A percentile compares a stretch with the other conserved stretches of the same genome.
These are phyloP conservation scores for Mitragyna speciosa DNA, from an alignment of 257 asterid species.

Conservation along the genomic window DNA sequence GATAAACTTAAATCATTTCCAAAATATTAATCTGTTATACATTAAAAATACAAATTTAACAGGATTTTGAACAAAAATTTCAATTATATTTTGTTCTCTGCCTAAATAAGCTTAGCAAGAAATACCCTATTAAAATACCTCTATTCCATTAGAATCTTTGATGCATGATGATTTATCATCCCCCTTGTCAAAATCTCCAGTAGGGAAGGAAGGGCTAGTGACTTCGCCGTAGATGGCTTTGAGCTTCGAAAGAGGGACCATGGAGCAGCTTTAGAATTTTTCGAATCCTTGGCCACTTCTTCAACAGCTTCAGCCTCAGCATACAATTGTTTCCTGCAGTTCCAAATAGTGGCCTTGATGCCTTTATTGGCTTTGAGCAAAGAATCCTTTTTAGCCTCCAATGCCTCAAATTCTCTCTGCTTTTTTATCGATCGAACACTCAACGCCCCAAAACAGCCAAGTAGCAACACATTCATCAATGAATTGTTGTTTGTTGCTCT, in stretches of 20 bases:
- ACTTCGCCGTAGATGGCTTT: too few species aligned
- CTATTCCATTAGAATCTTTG: constrained; percentile 45
- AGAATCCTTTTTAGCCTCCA: too few species aligned
- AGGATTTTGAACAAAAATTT: neutral
- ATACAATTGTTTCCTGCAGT: constrained; percentile 77
- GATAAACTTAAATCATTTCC: neutral
- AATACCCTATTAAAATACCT: neutral
- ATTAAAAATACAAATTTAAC: neutral
- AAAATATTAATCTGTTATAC: too few species aligned
- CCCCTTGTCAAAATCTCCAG: constrained; percentile 32
- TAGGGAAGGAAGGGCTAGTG: constrained; percentile 32
- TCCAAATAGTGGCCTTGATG: constrained; percentile 66
- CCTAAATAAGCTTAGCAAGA: neutral
- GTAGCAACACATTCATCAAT: too few species aligned
- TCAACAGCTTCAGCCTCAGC: constrained; percentile 58
- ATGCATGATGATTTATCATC: constrained; percentile 38
- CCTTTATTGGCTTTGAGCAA: too few species aligned
- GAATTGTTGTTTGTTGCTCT: constrained; percentile 59
- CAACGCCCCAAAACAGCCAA: too few species aligned
- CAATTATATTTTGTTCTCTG: too few species aligned
- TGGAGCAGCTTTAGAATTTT: too few species aligned
- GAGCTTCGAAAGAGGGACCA: constrained; percentile 74
- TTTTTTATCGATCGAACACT: constrained; percentile 51
- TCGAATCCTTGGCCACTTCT: constrained; percentile 26
- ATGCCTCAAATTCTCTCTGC: constrained; percentile 48